Evolutionary conservation across 2,329 filamentous ascomycete genomes (phyloP).

Genomic region (Cordyceps cateniannulata): DNA sequence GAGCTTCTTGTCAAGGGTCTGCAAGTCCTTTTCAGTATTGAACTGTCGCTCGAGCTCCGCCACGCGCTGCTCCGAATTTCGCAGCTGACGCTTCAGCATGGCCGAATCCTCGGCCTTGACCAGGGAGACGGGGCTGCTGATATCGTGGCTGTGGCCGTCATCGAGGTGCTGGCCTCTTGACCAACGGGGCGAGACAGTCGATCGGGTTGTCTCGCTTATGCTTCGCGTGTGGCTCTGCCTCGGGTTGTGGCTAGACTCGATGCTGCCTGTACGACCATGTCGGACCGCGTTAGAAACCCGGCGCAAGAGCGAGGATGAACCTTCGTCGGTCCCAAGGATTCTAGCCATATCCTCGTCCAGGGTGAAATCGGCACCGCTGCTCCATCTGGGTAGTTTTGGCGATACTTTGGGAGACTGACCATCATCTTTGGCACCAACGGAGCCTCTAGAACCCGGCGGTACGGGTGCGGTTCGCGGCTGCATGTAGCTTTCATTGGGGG

Average conservation of each 20-base stretch:
- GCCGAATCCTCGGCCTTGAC: constrained; percentile 59
- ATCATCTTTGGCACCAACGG: constrained; percentile 36
- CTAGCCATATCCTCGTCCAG: constrained; percentile 95
- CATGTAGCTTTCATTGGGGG: constrained; percentile 46
- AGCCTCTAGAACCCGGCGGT: constrained; percentile 36
- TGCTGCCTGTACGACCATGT: constrained; percentile 83
- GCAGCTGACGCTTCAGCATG: constrained; percentile 67
- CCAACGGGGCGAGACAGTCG: constrained; percentile 61
- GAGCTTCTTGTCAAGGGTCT: constrained; percentile 78
- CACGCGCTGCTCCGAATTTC: constrained; percentile 76
- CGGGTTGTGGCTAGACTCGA: constrained; percentile 45
- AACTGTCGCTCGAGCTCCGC: constrained; percentile 82
- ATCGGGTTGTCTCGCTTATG: constrained; percentile 60
- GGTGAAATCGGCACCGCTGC: constrained; percentile 77
- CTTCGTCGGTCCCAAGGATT: constrained; percentile 73
- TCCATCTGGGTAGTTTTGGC: constrained; percentile 66
- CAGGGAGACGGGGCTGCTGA: constrained; percentile 65
- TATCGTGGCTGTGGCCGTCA: constrained; percentile 49
- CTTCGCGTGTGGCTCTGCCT: constrained; percentile 51
- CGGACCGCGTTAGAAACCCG: constrained; percentile 90
- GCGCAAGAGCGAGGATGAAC: constrained; percentile 72
- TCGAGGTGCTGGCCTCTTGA: constrained; percentile 60
- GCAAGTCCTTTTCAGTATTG: constrained; percentile 55
- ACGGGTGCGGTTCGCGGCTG: constrained; percentile 50
- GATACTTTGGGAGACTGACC: constrained; percentile 45